Evolutionary conservation across 176 grass and related monocot species (phyloP).

Genomic region (Bolboschoenus planiculmis): DNA sequence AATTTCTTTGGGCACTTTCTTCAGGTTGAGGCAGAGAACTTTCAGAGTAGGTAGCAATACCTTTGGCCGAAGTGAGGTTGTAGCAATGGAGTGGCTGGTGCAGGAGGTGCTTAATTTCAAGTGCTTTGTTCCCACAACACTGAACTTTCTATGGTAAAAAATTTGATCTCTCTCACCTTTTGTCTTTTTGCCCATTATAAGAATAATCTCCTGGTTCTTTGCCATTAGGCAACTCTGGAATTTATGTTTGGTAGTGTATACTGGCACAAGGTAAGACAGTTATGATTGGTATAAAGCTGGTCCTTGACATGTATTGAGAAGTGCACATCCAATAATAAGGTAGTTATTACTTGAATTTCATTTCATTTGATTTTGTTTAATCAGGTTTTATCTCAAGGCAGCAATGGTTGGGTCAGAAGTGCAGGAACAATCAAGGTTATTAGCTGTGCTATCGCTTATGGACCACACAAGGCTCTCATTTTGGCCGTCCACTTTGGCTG

Average conservation of each 20-base stretch:
- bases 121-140: conserved; percentile 61
- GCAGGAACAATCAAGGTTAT: conserved; percentile 39
- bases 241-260: not conserved
- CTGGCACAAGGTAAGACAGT: not conserved
- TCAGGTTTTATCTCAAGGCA: conserved; percentile 91
- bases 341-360: not conserved
- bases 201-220: conserved; percentile 8
- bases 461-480: conserved; percentile 75
- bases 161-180: not conserved
- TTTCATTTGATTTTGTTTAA: not conserved
- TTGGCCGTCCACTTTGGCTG: conserved; percentile 81
- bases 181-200: not conserved
- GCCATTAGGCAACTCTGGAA: not conserved
- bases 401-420: conserved; percentile 49
- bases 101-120: conserved; percentile 81
- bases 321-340: not conserved
- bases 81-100: conserved; percentile 93
- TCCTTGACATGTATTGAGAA: not conserved
- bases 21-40: conserved; percentile 53
- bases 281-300: not conserved
- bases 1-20: not conserved
- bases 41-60: conserved; percentile 67
- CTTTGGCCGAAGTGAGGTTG: conserved; percentile 60
- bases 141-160: conserved; percentile 73
- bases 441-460: conserved; percentile 51